Evolutionary conservation across 2,329 filamentous ascomycete genomes (phyloP).

Genomic region (Aspergillus proliferans): DNA sequence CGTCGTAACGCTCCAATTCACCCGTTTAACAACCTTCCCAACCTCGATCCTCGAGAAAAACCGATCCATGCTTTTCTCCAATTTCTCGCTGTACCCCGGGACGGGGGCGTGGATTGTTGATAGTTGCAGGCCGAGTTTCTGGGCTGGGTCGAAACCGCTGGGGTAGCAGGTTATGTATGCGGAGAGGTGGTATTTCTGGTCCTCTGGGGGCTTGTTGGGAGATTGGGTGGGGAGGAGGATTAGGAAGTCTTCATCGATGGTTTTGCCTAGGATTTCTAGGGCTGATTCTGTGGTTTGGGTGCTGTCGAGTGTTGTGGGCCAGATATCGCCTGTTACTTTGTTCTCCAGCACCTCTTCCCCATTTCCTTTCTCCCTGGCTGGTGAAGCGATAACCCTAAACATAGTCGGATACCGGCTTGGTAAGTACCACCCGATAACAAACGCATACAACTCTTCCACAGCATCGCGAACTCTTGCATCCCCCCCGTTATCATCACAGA

Average conservation of each 20-base stretch:
- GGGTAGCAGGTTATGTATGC: slow-evolving; percentile 54
- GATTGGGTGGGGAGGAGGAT: slow-evolving; percentile 49
- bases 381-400: slow-evolving; percentile 31
- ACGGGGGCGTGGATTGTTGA: slow-evolving; percentile 54
- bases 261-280: slow-evolving; percentile 44
- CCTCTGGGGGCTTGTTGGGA: slow-evolving; percentile 6
- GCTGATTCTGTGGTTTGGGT: slow-evolving; percentile 31
- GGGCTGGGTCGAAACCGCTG: slow-evolving; percentile 51
- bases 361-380: slow-evolving; percentile 2
- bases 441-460: slow-evolving; percentile 53
- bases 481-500: slow-evolving; percentile 21
- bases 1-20: slow-evolving; percentile 46
- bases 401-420: slow-evolving; percentile 52
- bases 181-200: slow-evolving; percentile 48
- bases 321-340: slow-evolving; percentile 37
- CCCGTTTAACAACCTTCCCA: slow-evolving; percentile 50
- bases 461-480: slow-evolving; percentile 41
- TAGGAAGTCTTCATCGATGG: slow-evolving; percentile 56
- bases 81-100: slow-evolving; percentile 51
- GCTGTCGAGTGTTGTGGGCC: slow-evolving; percentile 29
- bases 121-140: slow-evolving; percentile 50
- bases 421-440: slow-evolving; percentile 50
- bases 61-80: slow-evolving; percentile 56
- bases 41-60: slow-evolving; percentile 52
- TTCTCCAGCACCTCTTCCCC: slow-evolving; percentile 35